Percentiles rank a stretch among this genome's conserved stretches.
Evolutionary conservation across 768 basidiomycete genomes (phyloP).

Genomic region (Hygrocybe coccinea): DNA sequence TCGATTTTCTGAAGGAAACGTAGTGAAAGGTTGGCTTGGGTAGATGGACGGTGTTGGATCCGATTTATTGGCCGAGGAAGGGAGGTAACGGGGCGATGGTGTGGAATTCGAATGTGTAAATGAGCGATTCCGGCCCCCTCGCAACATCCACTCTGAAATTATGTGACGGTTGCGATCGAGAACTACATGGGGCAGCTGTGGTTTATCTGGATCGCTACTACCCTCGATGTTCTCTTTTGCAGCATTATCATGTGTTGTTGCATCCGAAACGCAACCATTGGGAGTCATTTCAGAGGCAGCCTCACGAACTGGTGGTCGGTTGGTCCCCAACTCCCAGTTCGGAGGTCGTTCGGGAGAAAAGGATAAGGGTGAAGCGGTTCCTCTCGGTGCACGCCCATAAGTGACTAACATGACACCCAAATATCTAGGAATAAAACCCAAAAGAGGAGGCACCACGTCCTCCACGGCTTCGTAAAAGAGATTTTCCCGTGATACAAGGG

Average conservation of each 20-base stretch:
- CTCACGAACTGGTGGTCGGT: conserved; percentile 20
- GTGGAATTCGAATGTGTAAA: conserved; percentile 45
- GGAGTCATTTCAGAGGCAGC: conserved; percentile 10
- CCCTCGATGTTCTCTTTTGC: conserved; percentile 26
- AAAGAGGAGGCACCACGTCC: conserved; percentile 83
- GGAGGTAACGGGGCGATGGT: conserved; percentile 39
- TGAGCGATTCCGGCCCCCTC: conserved; percentile 46
- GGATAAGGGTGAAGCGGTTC: conserved; percentile 22
- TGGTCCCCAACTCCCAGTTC: not conserved
- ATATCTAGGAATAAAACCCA: conserved; percentile 96
- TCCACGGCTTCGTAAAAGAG: conserved; percentile 97
- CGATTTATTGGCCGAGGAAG: conserved; percentile 33
- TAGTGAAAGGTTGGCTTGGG: conserved; percentile 28
- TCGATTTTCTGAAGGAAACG: too few relatives aligned
- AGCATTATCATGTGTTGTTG: conserved; percentile 15
- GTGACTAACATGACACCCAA: conserved; percentile 98
- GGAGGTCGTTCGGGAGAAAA: conserved; percentile 10
- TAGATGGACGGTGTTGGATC: conserved; percentile 50
- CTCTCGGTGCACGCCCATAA: conserved; percentile 73
- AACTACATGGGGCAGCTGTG: conserved; percentile 91
- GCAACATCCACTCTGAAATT: conserved; percentile 87
- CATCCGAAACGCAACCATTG: conserved; percentile 14
- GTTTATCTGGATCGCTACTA: conserved; percentile 54
- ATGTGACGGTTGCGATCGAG: conserved; percentile 93
- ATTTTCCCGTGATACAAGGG: conserved; percentile 94